Evolutionary conservation across 2,329 filamentous ascomycete genomes (phyloP), one percentile per base, ranked within the genome.

Genomic region (Sordariomycetes sp.): DNA sequence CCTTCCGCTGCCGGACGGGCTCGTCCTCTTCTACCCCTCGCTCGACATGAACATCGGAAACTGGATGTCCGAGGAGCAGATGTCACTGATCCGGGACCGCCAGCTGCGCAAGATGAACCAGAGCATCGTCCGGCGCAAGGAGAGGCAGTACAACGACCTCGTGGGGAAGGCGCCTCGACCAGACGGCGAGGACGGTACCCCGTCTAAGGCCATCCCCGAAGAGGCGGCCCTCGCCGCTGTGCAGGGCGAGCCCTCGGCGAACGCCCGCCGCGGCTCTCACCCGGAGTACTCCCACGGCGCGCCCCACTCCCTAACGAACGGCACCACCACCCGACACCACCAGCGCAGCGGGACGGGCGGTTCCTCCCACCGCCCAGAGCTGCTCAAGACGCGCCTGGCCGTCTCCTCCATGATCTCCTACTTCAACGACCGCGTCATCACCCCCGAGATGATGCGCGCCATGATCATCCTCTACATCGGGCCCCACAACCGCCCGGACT

Each of bases 391-490:
- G 1, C 84, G 91, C n/a, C 80, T 99, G 10, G 91, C 92, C 17
- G 95, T 92, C 67, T 91, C 90, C 0, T 92, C 86, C n/a, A 95
- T 96, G 83, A 95, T 99, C 39, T 96, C 92, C 0, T 97, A 97
- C 71, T 95, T 96, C 70, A 94, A 95, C 68, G 94, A 99, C 69
- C 86, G 94, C 32, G 88, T 99, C 32, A 78, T 99, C 15, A 92
- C 90, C 0, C 92, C 94, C 0, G 94, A 99, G 70, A 96, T 97
- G 90, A 96, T 97, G 87, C 87, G 94, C 35, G 90, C 91, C 61
- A 97, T 99, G 91, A 96, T 99, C 62, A 95, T 99, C 62, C 77
- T 99, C 3, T 99, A 99, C 68, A 88, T 99, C 57, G 94, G 94
- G 0, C 90, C 91, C 0, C 88, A 96, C 67, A 89, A 94, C 68